Conservation (phyloP, 2,329 filamentous ascomycete genomes). For the Botrytis tulipae region DNA sequence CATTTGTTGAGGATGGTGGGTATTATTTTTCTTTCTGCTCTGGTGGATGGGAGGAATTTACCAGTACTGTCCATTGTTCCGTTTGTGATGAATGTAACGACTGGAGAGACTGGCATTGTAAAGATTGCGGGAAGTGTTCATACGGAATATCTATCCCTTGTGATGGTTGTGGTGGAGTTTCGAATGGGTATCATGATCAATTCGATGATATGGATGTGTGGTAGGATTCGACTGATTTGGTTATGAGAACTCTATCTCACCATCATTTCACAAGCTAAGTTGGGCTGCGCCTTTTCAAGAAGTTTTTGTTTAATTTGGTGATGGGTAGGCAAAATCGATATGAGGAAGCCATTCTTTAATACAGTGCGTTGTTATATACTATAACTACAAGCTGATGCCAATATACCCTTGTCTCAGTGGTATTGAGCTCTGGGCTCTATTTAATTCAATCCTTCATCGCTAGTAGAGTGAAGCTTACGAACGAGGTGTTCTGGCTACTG, state of each 20-base stretch:
- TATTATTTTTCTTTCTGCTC: slow-evolving; percentile 10
- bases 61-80: slow-evolving; percentile 1
- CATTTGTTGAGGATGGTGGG: slow-evolving; percentile 1
- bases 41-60: slow-evolving; percentile 11
- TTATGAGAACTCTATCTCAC: not conserved
- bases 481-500: not conserved
- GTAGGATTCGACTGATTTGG: not conserved
- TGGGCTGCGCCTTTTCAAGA: not conserved
- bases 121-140: slow-evolving; percentile 9
- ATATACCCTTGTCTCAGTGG: not conserved
- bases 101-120: slow-evolving; percentile 14
- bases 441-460: not conserved
- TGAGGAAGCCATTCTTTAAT: not conserved
- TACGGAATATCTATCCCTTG: slow-evolving; percentile 7
- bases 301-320: not conserved
- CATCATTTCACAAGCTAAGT: not conserved
- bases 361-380: not conserved
- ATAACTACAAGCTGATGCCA: not conserved
- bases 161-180: slow-evolving; percentile 16
- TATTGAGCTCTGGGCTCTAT: not conserved
- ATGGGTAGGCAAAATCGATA: too few relatives aligned
- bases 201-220: not conserved
- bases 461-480: not conserved
- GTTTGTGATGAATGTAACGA: slow-evolving; percentile 14
- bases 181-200: slow-evolving; percentile 8